Evolutionary conservation across 768 basidiomycete species (phyloP).

Genomic region (Trametes maxima): DNA sequence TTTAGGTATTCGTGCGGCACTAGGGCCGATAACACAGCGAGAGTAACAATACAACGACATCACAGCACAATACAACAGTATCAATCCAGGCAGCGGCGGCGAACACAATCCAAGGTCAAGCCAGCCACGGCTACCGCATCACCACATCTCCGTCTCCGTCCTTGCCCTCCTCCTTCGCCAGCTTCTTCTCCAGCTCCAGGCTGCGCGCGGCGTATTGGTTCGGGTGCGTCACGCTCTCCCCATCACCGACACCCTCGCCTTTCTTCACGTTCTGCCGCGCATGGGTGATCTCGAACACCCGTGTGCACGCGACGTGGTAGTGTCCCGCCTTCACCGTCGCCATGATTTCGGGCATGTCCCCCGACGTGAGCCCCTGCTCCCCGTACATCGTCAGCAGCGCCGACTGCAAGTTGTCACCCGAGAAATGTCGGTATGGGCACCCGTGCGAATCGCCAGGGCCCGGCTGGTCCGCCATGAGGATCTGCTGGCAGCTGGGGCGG

Average conservation of each 20-base stretch:
- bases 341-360: constrained; percentile 84
- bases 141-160: constrained; percentile 41
- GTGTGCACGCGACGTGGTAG: constrained; percentile 95
- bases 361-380: constrained; percentile 59
- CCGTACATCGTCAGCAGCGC: constrained; percentile 73
- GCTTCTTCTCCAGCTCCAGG: constrained; percentile 56
- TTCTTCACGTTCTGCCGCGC: constrained; percentile 69
- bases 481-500: constrained; percentile 77
- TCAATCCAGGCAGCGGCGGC: neutral
- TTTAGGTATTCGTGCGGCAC: neutral
- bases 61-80: constrained; percentile 1
- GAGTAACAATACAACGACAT: constrained; percentile 14
- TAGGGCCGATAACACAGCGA: no score
- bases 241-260: constrained; percentile 84
- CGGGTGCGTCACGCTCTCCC: constrained; percentile 91
- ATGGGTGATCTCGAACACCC: constrained; percentile 96
- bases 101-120: neutral
- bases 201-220: constrained; percentile 86
- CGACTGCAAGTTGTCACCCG: constrained; percentile 77
- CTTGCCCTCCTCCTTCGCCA: constrained; percentile 19
- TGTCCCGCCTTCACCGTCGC: constrained; percentile 75
- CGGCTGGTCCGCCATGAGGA: constrained; percentile 72
- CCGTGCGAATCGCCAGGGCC: constrained; percentile 73
- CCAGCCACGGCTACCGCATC: constrained; percentile 38
- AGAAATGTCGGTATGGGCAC: constrained; percentile 92